Base-by-base conservation (phyloP, 2,329 filamentous ascomycete genomes). In the Colletotrichum sp. region DNA sequence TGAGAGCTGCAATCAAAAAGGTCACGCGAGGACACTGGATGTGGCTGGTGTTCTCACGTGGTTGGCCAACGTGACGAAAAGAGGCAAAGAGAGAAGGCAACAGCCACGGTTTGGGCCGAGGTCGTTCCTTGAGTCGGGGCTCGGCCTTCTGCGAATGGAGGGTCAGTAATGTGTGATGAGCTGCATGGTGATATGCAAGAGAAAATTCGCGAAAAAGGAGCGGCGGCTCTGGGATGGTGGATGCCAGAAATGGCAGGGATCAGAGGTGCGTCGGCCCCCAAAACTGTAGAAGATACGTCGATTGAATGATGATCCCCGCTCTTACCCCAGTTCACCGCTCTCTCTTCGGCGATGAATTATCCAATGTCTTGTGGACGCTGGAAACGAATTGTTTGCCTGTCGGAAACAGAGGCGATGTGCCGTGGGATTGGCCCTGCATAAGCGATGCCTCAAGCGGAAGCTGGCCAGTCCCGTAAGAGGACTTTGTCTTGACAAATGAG, bases 81-180 rank as follows among this genome's bases (percentile, higher is more conserved):
- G 27, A 58, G 36, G 66, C 51, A 58, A 57, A 36, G 21, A 61
- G 51, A 21, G 34, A 15, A 65, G 66, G 70, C 51, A 38, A 21
- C 70, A 70, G 70, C 70, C 70, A 70, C 70, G 61, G 4, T 59
- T 27, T 54, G n/a, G 54, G 51, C 66, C 59, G 66, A 36, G 34
- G 43, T 51, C 24, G 15, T 34, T 59, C 24, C n/a, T 31, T 59
- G 59, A 51, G 12, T 21, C 27, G 36, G 58, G 66, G 64, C 64
- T 73, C 51, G 70, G 36, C 15, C 18, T 13, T 63, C 16, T 55
- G 29, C 70, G 61, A 65, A 31, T 33, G 59, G 38, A 36, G 33
- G 58, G 36, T n/a, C 55, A 36, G 43, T 36, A 29, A 27, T 59
- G 27, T 67, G n/a, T 64, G 58, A 63, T 51, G 66, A 69, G 66